Evolutionary conservation across 176 grass and related monocot genomes (phyloP), one percentile per base, ranked within the genome.

Genomic region (Oryza nivara): DNA sequence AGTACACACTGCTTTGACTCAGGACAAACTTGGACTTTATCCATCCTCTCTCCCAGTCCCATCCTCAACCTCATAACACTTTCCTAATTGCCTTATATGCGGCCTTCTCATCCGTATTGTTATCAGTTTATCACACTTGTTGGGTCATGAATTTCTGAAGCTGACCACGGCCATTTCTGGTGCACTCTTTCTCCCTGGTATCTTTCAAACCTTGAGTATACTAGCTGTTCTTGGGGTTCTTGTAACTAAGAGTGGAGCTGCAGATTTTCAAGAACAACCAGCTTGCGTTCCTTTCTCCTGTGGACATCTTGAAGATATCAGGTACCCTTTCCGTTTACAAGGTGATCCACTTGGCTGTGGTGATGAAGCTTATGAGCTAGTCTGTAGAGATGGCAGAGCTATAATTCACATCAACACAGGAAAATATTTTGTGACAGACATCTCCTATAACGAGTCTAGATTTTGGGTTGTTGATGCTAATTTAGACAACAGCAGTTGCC

Each of bases 201-300:
- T 64, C 41, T 30, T 79, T 17, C 63, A 68, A 19, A 20, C 43
- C n/a, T 49, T 48, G 5, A 49, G 12, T 4, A 25, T 68, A 43
- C 28, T 67, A 11, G 68, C 16, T 32, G 25, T 34, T 13, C 25
- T 80, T 80, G 65, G 43, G 28, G 38, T 35, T 35, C 45, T 80
- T 49, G 38, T 47, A 8, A 54, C 51, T 6, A 54, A 54, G 51
- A 54, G 51, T 54, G 51, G 51, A 54, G 51, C 51, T 54, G 14
- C 43, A 22, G 64, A 68, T 6, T 64, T n/a, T 10, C 10, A 43
- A 10, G 75, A 60, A 14, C 22, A 16, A 15, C 7, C 52, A 41
- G 34, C 2, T 0, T 78, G 82, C 10, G 43, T 46, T 44, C 15
- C 56, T 71, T 88, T 87, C 82, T 92, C 86, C 11, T 92, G 90